Evolutionary conservation across 768 basidiomycete genomes (phyloP).

Genomic region (Candolleomyces efflorescens): DNA sequence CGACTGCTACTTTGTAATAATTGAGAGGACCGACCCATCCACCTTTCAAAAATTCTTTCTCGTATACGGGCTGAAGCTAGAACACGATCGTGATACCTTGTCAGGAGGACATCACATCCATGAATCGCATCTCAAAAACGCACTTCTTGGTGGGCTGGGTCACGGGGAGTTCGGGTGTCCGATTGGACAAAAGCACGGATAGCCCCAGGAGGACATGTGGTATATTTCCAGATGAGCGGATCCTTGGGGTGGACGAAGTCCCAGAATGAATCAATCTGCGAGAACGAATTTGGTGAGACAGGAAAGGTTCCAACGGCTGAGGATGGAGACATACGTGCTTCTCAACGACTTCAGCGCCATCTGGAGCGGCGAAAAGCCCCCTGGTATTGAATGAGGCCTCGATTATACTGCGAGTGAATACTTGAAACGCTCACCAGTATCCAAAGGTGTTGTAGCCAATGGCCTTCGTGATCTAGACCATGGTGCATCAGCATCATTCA

Average conservation of each 20-base stretch:
- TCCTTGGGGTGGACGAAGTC: not conserved
- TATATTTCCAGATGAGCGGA: not conserved
- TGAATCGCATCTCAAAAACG: not conserved
- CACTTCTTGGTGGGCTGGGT: not conserved
- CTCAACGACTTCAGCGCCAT: not conserved
- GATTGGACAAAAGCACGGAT: not conserved
- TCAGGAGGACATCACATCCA: too few species aligned
- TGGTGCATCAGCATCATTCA: too few species aligned
- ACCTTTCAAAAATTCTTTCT: not conserved
- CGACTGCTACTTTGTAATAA: not conserved
- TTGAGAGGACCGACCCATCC: not conserved
- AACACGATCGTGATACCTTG: too few species aligned
- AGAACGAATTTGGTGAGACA: not conserved
- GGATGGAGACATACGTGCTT: not conserved
- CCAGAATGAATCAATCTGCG: constrained; percentile 1
- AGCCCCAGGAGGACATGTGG: not conserved
- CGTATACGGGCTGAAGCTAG: not conserved
- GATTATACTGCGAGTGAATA: not conserved
- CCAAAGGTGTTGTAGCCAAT: constrained; percentile 4
- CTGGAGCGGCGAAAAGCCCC: constrained; percentile 1
- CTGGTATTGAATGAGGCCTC: not conserved
- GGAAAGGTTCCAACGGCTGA: too few species aligned
- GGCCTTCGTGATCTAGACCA: not conserved
- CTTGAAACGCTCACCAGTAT: not conserved
- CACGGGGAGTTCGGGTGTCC: not conserved